Evolutionary conservation across 805 yeast genomes (phyloP).

Genomic region (Brettanomyces custersianus): DNA sequence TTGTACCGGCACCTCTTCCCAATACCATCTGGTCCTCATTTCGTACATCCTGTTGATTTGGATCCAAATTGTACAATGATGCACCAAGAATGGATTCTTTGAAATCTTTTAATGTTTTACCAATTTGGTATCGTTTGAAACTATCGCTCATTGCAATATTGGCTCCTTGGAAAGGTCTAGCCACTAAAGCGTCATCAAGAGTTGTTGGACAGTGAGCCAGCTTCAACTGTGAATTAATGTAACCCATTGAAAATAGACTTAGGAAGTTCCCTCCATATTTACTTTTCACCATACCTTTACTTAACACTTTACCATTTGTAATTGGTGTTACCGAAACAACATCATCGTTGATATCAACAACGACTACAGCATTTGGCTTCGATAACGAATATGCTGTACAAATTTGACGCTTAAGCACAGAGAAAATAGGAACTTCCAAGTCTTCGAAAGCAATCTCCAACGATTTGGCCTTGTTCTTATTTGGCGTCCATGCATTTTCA

Average conservation of each 20-base stretch:
- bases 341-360: conserved; percentile 71
- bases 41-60: conserved; percentile 17
- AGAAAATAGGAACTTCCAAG: conserved; percentile 66
- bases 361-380: conserved; percentile 60
- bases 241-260: conserved; percentile 51
- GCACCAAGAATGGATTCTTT: conserved; percentile 27
- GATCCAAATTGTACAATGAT: conserved; percentile 21
- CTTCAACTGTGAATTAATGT: conserved; percentile 28
- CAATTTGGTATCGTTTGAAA: conserved; percentile 30
- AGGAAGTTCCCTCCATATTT: conserved; percentile 81
- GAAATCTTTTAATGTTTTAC: conserved; percentile 38
- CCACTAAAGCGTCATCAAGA: conserved; percentile 21
- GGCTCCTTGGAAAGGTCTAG: conserved; percentile 22
- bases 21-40: conserved; percentile 25
- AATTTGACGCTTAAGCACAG: conserved; percentile 67
- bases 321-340: conserved; percentile 69
- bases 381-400: conserved; percentile 75
- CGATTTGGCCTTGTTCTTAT: conserved; percentile 45
- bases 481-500: conserved; percentile 57
- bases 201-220: conserved; percentile 19
- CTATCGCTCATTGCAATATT: conserved; percentile 24
- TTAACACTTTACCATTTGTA: conserved; percentile 61
- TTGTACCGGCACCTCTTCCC: conserved; percentile 22
- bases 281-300: conserved; percentile 56
- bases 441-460: conserved; percentile 70